Base-by-base conservation (phyloP, 257 asterid genomes). In the Anisodus acutangulus region DNA sequence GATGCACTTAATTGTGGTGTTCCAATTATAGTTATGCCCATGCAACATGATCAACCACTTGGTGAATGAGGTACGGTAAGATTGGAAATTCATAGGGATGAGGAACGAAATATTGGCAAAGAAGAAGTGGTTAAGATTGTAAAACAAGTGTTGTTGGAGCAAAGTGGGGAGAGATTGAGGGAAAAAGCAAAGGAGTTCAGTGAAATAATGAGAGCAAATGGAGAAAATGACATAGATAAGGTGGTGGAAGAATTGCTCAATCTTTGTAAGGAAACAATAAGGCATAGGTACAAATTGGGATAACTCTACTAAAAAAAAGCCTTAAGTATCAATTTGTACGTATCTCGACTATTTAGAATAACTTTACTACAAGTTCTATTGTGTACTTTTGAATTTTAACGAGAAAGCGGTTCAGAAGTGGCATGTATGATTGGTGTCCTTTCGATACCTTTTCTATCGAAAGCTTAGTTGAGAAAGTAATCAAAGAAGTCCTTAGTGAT, bases 51-150 rank as follows among this genome's bases (percentile, higher is more conserved):
- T 64, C 97, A 92, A 88, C 93, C 97, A 9, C 47, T 93, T 86
- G 91, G 92, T 22, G 26, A 92, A 93, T 31, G 91, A 84, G 84
- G 79, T 64, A 9, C 90, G 92, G 69, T 88, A 5, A 97, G 97
- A 51, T 88, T 85, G 84, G 97, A 88, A 84, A 91, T 83, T 67
- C 91, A 79, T 86, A 88, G 91, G 85, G 87, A 86, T 76, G 39
- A 76, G 5, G 86, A 83, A 8, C 92, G 94, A 51, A 86, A 49
- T 39, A 9, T 90, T 84, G 90, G 84, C 2, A 83, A 88, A 12
- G 90, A 45, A 22, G 93, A 86, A 88, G 85, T 93, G 86, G 90
- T 86, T 79, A 82, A 87, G 85, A 91, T 63, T 79, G 81, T 90
- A 64, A 84, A 80, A 66, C 84, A 81, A 83, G 91, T 90, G 88